Evolutionary conservation across 305 asterid species (phyloP), one percentile per base, ranked within the genome.

Genomic region (Plantago rigida): DNA sequence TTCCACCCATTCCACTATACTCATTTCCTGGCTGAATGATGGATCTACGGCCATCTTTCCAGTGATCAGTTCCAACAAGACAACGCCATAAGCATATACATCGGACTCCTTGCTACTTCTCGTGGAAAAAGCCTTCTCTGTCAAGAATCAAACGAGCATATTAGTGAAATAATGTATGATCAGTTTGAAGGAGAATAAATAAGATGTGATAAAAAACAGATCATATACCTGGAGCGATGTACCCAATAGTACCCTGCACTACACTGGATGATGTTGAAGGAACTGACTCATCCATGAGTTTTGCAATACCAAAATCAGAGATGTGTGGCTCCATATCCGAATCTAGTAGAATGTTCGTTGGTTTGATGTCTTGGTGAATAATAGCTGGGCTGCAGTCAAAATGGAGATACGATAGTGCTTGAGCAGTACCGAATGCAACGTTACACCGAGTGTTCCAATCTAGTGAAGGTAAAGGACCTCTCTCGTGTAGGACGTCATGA

Each of bases 281-380:
- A 61, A 74, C 72, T 0, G 94, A 75, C 54, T 79, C 90, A 54
- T 87, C 91, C 76, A 89, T 69, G 69, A 89, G 83, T 84, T 82
- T 85, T 54, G 97, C 90, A 56, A 87, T 81, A 62, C 97, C 97
- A 56, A 90, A 90, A 73, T 90, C 97, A 0, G 97, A 85, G 62
- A 90, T 81, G 73, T 81, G 97, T 26, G 97, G 87, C 81, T 80
- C 95, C 69, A 85, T 62, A 1, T 87, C 93, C 4, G 84, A 78
- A 67, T 90, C 97, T 73, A 90, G 69, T 39, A 90, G 70, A 62
- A 90, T 83, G 70, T 90, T 90, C 77, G 76, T 83, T 1, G 97
- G 94, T 68, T 89, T 89, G 59, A 89, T 83, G 51, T 89, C 96
- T 29, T 82, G 77, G 60, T 89, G 97, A 5, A 89, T 71, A 47